Percentiles rank a stretch among this genome's conserved stretches.
Conservation (phyloP, 2,329 filamentous ascomycete species). For the Exophiala dermatitidis region DNA sequence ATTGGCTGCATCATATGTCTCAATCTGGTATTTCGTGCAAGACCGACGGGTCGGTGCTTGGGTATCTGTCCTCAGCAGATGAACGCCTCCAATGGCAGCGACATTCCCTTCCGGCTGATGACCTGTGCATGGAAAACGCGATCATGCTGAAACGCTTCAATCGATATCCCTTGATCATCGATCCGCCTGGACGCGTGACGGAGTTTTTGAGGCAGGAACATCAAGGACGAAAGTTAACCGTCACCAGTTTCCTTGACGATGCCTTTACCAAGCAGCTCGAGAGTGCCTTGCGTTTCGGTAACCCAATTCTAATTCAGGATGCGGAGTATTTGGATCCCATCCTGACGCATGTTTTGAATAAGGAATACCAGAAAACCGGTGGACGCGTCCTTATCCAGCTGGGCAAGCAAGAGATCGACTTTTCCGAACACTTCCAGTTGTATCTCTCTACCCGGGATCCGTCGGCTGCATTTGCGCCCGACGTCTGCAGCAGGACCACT, state of each 20-base stretch:
- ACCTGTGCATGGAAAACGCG: constrained; percentile 96
- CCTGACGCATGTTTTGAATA: constrained; percentile 96
- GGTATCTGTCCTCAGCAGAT: constrained; percentile 93
- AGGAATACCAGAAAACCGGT: constrained; percentile 97
- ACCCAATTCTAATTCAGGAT: constrained; percentile 96
- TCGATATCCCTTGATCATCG: constrained; percentile 94
- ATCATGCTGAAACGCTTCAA: constrained; percentile 98
- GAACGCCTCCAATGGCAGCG: constrained; percentile 93
- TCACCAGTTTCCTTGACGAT: constrained; percentile 96
- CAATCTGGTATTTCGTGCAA: constrained; percentile 93
- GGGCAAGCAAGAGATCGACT: constrained; percentile 97
- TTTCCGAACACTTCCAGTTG: constrained; percentile 91
- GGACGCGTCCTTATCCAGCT: constrained; percentile 97
- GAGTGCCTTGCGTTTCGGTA: constrained; percentile 93
- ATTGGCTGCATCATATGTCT: constrained; percentile 90
- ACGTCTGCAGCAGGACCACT: constrained; percentile 95
- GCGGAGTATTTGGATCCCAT: constrained; percentile 96
- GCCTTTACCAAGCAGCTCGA: constrained; percentile 97
- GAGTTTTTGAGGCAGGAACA: constrained; percentile 94
- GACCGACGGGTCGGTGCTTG: constrained; percentile 84
- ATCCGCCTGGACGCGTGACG: constrained; percentile 87
- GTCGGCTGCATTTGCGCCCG: constrained; percentile 88
- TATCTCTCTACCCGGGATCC: constrained; percentile 94
- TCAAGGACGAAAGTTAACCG: constrained; percentile 85
- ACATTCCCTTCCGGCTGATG: constrained; percentile 86